phyloP scores from a whole-genome alignment of 2,329 filamentous ascomycete species.

The Colletotrichum aenigma region DNA sequence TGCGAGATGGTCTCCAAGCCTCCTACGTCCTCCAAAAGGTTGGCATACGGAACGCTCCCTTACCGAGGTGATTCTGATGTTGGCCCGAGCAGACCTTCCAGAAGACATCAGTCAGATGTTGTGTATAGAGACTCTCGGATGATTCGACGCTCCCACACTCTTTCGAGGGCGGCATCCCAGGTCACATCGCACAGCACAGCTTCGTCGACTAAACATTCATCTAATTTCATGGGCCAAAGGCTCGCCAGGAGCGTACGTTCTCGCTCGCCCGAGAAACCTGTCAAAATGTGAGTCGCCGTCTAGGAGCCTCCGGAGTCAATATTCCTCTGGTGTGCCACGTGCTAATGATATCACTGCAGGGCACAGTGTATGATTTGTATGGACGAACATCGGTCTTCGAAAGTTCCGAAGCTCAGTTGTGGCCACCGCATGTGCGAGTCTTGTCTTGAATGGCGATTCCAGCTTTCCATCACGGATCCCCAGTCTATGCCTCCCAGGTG shows the following conservation, averaged over 20 bases:
- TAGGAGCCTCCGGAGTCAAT: constrained; percentile 6
- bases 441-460: constrained; percentile 78
- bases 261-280: constrained; percentile 27
- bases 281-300: constrained; percentile 29
- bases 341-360: constrained; percentile 41
- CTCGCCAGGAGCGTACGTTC: background rate
- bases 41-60: background rate
- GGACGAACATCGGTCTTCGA: constrained; percentile 67
- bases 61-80: background rate
- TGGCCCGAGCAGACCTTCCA: background rate
- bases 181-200: constrained; percentile 20
- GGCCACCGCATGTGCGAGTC: constrained; percentile 81
- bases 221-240: constrained; percentile 5
- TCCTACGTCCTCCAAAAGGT: constrained; percentile 5
- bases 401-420: constrained; percentile 75
- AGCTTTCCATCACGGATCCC: constrained; percentile 75
- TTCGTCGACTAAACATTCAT: constrained; percentile 13
- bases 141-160: constrained; percentile 15
- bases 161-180: constrained; percentile 14
- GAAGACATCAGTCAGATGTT: background rate
- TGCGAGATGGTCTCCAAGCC: constrained; percentile 1
- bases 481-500: constrained; percentile 86
- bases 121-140: constrained; percentile 5
- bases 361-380: constrained; percentile 76
- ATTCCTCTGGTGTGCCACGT: background rate